A percentile compares a stretch with the other conserved stretches of the same genome.
These are phyloP conservation scores for Thelonectria rubi DNA, from an alignment of 2,329 filamentous ascomycete genomes.

Conservation along the genomic window DNA sequence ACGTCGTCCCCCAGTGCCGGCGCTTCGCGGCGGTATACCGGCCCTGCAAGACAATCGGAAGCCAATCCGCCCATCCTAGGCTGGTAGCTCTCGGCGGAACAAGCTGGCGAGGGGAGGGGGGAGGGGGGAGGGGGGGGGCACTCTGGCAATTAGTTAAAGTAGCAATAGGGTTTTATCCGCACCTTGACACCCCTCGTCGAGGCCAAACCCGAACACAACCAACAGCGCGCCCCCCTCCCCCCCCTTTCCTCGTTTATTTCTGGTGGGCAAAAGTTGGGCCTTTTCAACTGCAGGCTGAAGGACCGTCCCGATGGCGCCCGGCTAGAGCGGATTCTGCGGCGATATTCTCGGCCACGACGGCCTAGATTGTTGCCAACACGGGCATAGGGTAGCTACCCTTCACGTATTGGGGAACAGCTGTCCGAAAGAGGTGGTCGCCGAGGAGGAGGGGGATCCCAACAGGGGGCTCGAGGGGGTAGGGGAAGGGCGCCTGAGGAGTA, in stretches of 20 bases:
- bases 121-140: slow-evolving; percentile 4
- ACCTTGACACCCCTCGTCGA: slow-evolving; percentile 14
- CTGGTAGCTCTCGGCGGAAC: slow-evolving; percentile 15
- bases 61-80: slow-evolving; percentile 17
- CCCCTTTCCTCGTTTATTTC: slow-evolving; percentile 2
- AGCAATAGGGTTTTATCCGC: slow-evolving; percentile 8
- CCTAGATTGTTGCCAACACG: slow-evolving; percentile 33
- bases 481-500: not conserved
- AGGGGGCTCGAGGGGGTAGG: not conserved
- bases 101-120: slow-evolving; percentile 6
- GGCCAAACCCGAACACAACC: slow-evolving; percentile 10
- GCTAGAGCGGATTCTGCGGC: slow-evolving; percentile 37
- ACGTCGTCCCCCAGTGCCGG: slow-evolving; percentile 26
- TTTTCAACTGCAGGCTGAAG: slow-evolving; percentile 6
- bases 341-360: slow-evolving; percentile 39
- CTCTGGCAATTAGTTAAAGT: slow-evolving; percentile 12
- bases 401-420: slow-evolving; percentile 17
- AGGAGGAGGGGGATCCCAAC: slow-evolving; percentile 3
- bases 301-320: slow-evolving; percentile 21
- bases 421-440: slow-evolving; percentile 22
- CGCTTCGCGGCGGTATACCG: slow-evolving; percentile 26
- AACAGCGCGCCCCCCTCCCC: slow-evolving; percentile 4
- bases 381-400: slow-evolving; percentile 24
- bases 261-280: slow-evolving; percentile 12
- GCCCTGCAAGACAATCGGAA: slow-evolving; percentile 21